Evolutionary conservation across 2,329 filamentous ascomycete species (phyloP).

Genomic region (Penicillium brevicompactum): DNA sequence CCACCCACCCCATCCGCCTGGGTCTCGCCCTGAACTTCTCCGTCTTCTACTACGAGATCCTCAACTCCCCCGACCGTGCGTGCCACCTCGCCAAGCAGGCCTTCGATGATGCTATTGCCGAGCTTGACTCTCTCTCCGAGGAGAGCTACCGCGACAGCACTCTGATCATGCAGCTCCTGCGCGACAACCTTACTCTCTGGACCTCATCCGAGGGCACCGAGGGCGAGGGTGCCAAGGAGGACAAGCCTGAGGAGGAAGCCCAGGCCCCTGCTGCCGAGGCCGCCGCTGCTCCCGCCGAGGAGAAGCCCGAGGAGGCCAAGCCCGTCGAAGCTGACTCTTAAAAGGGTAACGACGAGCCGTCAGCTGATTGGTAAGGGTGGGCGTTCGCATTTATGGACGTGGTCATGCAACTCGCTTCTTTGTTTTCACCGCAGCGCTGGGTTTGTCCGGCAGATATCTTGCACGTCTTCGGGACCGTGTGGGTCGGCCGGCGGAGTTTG

Average conservation of each 20-base stretch:
- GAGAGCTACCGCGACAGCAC: slow-evolving; percentile 99
- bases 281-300: slow-evolving; percentile 46
- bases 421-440: slow-evolving; percentile 35
- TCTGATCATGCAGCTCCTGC: slow-evolving; percentile 97
- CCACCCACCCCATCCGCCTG: slow-evolving; percentile 96
- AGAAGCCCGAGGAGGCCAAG: slow-evolving; percentile 44
- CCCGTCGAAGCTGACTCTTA: slow-evolving; percentile 40
- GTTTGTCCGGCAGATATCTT: slow-evolving; percentile 39
- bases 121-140: slow-evolving; percentile 96
- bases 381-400: slow-evolving; percentile 38
- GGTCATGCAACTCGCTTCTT: slow-evolving; percentile 39
- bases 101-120: slow-evolving; percentile 96
- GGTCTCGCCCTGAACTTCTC: slow-evolving; percentile 99
- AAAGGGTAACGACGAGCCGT: slow-evolving; percentile 25
- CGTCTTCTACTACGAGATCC: slow-evolving; percentile 99
- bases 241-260: slow-evolving; percentile 54
- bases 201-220: slow-evolving; percentile 90
- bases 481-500: slow-evolving; percentile 47
- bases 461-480: slow-evolving; percentile 38
- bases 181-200: slow-evolving; percentile 98
- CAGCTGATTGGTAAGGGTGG: slow-evolving; percentile 33
- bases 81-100: slow-evolving; percentile 99
- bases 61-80: slow-evolving; percentile 95
- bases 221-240: slow-evolving; percentile 65
- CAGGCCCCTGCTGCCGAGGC: slow-evolving; percentile 5